These are phyloP conservation scores for Tylopilus intermedius DNA, from an alignment of 768 basidiomycete species.

Conservation along the genomic window DNA sequence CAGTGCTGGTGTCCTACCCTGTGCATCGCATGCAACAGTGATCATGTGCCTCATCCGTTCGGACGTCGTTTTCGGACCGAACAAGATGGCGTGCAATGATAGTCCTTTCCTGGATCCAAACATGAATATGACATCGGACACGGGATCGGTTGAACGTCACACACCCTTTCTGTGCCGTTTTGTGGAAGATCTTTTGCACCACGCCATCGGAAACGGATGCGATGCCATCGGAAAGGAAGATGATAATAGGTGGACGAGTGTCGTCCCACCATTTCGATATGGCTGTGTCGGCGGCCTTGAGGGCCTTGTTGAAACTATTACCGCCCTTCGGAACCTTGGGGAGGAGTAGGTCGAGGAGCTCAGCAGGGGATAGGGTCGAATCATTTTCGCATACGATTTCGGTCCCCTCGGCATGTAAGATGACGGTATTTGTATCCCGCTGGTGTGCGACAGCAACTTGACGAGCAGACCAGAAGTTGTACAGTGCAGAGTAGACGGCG, in stretches of 20 bases:
- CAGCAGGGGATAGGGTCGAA: conserved; percentile 36
- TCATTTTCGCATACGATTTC: conserved; percentile 38
- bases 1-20: conserved; percentile 30
- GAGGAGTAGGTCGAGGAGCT: conserved; percentile 41
- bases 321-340: conserved; percentile 32
- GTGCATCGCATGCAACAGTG: conserved; percentile 42
- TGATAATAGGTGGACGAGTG: conserved; percentile 43
- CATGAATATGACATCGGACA: background rate
- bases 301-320: conserved; percentile 41
- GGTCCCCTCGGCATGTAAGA: conserved; percentile 38
- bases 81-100: conserved; percentile 54
- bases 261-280: conserved; percentile 45
- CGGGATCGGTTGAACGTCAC: background rate
- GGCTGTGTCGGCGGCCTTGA: conserved; percentile 31
- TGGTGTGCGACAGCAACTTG: conserved; percentile 31
- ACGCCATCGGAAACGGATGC: conserved; percentile 31
- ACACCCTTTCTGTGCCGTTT: conserved; percentile 39
- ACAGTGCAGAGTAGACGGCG: conserved; percentile 49
- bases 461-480: conserved; percentile 52
- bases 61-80: conserved; percentile 35
- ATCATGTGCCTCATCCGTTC: conserved; percentile 41
- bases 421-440: conserved; percentile 51
- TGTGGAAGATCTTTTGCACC: conserved; percentile 36
- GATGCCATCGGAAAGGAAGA: conserved; percentile 57
- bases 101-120: conserved; percentile 40